Base-by-base conservation (phyloP, 768 basidiomycete species). In the Hypsizygus marmoreus region DNA sequence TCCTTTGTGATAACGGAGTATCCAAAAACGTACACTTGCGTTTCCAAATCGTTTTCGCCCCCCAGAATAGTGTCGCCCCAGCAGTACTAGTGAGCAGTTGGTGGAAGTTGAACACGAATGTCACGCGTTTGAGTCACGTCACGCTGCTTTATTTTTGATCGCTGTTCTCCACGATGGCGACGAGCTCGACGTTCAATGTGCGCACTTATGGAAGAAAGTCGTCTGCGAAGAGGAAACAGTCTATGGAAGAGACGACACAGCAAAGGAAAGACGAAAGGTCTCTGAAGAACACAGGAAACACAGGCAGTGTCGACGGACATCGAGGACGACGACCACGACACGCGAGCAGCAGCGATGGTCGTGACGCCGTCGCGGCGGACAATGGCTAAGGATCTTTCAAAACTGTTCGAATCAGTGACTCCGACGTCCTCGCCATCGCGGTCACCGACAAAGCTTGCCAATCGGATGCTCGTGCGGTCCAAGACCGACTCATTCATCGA, bases 391-490 rank as follows among this genome's bases (percentile, higher is more conserved):
- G 73, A 79, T 50, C 58, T 77, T 2, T 72, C 77, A 1, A 51
- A 63, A n/a, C 67, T 81, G 8, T 80, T 80, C 54, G 65, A 69
- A 20, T 55, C 67, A 28, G 54, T 62, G 7, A 50, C 66, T 0
- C 61, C 64, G n/a, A 36, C 62, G 16, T 43, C 49, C 42, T 53
- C 62, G 1, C 43, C 65, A 14, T 51, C 62, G 4, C 47, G 56
- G 4, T 64, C 72, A 10, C 72, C 70, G n/a, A 57, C 58, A 14
- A 75, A 67, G 45, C 59, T 88, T 9, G 74, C 82, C 10, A 83
- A 80, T 49, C 81, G 85, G 16, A 88, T 89, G 86, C 76, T 88
- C 1, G 74, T 75, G 9, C 75, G 85, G 1, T 80, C 84, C 3
- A 76, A 70, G 39, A 87, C 85, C 0, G 84, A 84, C 23, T 68